Base-by-base conservation (phyloP, 106 monocot species). In the Dendrobium huoshanense region DNA sequence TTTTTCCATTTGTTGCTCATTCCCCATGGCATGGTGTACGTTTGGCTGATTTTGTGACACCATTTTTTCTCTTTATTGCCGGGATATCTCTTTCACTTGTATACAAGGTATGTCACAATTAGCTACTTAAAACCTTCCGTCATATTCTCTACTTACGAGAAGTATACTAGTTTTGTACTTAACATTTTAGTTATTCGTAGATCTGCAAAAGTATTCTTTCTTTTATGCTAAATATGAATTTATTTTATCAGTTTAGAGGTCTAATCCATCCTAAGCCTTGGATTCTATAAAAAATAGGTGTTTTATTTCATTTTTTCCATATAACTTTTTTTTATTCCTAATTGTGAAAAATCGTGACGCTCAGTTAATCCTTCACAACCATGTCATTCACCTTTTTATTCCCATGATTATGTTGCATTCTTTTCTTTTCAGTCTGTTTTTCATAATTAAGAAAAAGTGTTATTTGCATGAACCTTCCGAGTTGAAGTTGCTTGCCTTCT, bases 1-100 rank as follows among this genome's bases (percentile, higher is more conserved):
- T 91, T 79, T 68, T 90, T 55, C 91, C 93, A 77, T 58, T 75
- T 41, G 82, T 96, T 82, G 79, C 80, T 54, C 95, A 96, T 84
- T 89, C 93, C 4, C 93, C 95, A 47, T 96, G 95, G 95, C 85
- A 91, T 73, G 93, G 95, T 45, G 54, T 93, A 17, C 84, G 47
- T 7, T 79, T 96, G 41, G 95, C 95, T 29, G 95, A 96, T 87
- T 89, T 91, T 75, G 95, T 96, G 83, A 93, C 88, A 87, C 95
- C 95, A 24, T 96, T 95, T 86, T 96, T 96, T 77, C 91, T 93
- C 47, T 96, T 96, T 78, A 93, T 96, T 77, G 93, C 78, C 59
- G 95, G 95, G 1, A 74, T 96, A 80, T 91, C 95, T 82, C 74
- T 93, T 64, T 70, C 95, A 37, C 89, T 96, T 82, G 89, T 86